These are phyloP conservation scores for Salvia hispanica DNA, from an alignment of 257 asterid species.

Conservation along the genomic window DNA sequence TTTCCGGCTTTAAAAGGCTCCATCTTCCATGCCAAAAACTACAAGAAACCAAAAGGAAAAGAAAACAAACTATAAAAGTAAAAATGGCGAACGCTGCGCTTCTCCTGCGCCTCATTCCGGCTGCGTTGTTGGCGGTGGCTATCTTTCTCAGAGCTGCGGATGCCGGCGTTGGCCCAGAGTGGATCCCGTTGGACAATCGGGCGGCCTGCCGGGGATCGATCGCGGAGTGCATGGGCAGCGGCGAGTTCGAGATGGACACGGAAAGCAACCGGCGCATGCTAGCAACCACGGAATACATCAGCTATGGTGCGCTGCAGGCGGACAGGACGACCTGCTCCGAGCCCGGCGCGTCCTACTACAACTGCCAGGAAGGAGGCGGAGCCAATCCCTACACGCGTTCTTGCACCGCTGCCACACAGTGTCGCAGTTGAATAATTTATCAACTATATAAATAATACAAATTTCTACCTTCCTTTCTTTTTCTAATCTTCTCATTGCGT, in stretches of 20 bases:
- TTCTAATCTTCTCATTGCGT: too few relatives aligned
- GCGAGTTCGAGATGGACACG: slow-evolving; percentile 45
- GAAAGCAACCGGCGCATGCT: slow-evolving; percentile 50
- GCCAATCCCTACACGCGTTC: slow-evolving; percentile 75
- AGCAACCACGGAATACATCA: slow-evolving; percentile 37
- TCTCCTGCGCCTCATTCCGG: slow-evolving; percentile 27
- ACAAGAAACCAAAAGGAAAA: too few relatives aligned
- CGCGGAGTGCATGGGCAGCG: slow-evolving; percentile 44
- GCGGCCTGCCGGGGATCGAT: slow-evolving; percentile 48
- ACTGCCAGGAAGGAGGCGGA: slow-evolving; percentile 62
- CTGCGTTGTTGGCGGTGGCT: slow-evolving; percentile 28
- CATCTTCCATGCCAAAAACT: neutral
- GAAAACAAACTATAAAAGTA: too few relatives aligned
- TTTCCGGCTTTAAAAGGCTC: neutral
- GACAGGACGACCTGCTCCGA: slow-evolving; percentile 49
- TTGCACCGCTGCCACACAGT: slow-evolving; percentile 62
- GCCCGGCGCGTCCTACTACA: slow-evolving; percentile 74
- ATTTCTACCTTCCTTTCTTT: too few relatives aligned
- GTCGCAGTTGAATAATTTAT: slow-evolving; percentile 47
- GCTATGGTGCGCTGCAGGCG: slow-evolving; percentile 54
- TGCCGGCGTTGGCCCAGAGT: slow-evolving; percentile 33
- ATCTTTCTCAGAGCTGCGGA: slow-evolving; percentile 22
- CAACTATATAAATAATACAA: too few relatives aligned
- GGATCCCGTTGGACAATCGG: slow-evolving; percentile 32
- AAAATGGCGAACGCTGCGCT: slow-evolving; percentile 33